Evolutionary conservation across 176 grass and related monocot genomes (phyloP).

Genomic region (Thalia dealbata): DNA sequence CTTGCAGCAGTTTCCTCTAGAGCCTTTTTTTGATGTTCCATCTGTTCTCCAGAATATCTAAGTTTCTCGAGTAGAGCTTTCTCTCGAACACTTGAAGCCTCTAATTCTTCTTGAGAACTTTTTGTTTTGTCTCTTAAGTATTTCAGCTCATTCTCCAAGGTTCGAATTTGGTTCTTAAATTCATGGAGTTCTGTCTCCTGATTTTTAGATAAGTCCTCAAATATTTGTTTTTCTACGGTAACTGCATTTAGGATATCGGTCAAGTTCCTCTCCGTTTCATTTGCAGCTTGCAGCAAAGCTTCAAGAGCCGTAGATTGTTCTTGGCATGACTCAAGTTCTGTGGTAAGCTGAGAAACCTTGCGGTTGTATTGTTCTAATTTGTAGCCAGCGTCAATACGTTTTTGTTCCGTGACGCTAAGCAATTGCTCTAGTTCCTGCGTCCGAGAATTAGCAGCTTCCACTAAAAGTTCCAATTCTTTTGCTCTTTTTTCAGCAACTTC

Average conservation of each 20-base stretch:
- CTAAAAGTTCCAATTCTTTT: conserved; percentile 35
- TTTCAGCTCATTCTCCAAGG: conserved; percentile 34
- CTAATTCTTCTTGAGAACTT: conserved; percentile 42
- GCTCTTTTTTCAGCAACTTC: conserved; percentile 38
- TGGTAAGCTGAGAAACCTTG: conserved; percentile 35
- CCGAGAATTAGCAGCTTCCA: conserved; percentile 14
- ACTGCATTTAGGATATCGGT: conserved; percentile 37
- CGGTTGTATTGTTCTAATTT: conserved; percentile 34
- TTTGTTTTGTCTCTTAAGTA: conserved; percentile 31
- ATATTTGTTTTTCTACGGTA: conserved; percentile 58
- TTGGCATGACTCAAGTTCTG: conserved; percentile 47
- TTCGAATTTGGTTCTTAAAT: conserved; percentile 37
- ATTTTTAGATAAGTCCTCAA: conserved; percentile 42
- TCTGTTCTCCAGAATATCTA: conserved; percentile 54
- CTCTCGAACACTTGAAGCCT: conserved; percentile 50
- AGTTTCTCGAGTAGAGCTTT: conserved; percentile 45
- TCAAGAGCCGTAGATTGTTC: conserved; percentile 53
- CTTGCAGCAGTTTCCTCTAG: conserved; percentile 62
- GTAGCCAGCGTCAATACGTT: conserved; percentile 34
- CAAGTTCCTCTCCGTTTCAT: conserved; percentile 52
- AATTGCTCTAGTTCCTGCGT: conserved; percentile 49
- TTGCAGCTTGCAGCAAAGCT: conserved; percentile 35
- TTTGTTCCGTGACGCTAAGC: conserved; percentile 27
- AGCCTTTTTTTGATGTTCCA: conserved; percentile 63
- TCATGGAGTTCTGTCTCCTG: conserved; percentile 40